phyloP scores from a whole-genome alignment of 208 protist species.

The Leishmania guyanensis region DNA sequence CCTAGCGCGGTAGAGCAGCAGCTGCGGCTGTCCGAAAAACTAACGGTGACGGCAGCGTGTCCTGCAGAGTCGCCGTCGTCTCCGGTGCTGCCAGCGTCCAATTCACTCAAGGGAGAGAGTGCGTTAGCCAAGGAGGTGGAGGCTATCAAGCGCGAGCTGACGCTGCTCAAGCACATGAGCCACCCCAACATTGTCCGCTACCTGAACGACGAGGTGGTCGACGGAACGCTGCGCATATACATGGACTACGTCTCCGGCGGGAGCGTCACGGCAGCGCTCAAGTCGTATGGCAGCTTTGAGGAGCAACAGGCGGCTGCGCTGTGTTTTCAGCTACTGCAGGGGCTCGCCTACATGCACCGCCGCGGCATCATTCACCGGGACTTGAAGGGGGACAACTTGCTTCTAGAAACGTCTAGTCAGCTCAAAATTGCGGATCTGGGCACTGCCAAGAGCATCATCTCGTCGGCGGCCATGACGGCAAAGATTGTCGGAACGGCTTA shows the following conservation, averaged over 20 bases:
- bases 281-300: constrained; percentile 75
- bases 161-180: constrained; percentile 72
- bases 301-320: constrained; percentile 77
- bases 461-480: constrained; percentile 24
- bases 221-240: constrained; percentile 86
- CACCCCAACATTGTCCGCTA: constrained; percentile 93
- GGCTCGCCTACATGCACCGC: constrained; percentile 84
- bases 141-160: constrained; percentile 70
- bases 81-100: not conserved
- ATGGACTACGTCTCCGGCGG: constrained; percentile 93
- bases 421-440: constrained; percentile 90
- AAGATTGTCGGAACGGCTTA: constrained; percentile 86
- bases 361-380: constrained; percentile 90
- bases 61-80: constrained; percentile 2
- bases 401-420: constrained; percentile 70
- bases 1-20: constrained; percentile 15
- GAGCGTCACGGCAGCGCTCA: constrained; percentile 81
- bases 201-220: constrained; percentile 78
- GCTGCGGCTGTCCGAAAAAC: not conserved
- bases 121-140: constrained; percentile 31
- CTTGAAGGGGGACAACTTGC: constrained; percentile 92
- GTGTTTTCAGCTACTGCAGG: constrained; percentile 82
- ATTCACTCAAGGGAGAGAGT: not conserved
- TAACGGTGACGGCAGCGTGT: not conserved
- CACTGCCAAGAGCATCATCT: constrained; percentile 56